Percentiles rank a stretch among this genome's conserved stretches.
Conservation (phyloP, 108 stramenopile species). For the Phaeodactylum tricornutum region DNA sequence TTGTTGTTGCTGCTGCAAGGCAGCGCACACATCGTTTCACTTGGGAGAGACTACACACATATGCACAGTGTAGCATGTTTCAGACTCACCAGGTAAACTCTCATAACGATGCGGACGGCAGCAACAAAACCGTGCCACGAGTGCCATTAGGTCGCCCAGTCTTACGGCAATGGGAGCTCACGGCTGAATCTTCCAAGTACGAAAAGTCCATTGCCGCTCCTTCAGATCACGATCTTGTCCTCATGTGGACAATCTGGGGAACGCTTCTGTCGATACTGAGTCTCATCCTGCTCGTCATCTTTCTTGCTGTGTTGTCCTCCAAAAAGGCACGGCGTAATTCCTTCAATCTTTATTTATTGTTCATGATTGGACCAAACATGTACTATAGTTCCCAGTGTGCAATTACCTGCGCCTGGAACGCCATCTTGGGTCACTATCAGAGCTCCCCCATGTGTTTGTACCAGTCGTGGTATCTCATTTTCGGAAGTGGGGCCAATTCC, state of each 20-base stretch:
- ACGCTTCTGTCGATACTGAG: neutral
- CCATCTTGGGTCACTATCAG: slow-evolving; percentile 3
- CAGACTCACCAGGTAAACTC: no score
- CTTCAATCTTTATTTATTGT: slow-evolving; percentile 18
- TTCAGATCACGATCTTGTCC: slow-evolving; percentile 5
- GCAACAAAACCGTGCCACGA: no score
- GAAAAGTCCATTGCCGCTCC: slow-evolving; percentile 6
- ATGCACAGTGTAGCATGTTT: no score
- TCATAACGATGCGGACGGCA: no score
- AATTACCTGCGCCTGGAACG: slow-evolving; percentile 9
- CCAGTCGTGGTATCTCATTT: slow-evolving; percentile 15
- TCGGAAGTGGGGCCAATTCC: slow-evolving; percentile 9
- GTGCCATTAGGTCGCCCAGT: no score
- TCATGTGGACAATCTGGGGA: slow-evolving; percentile 6
- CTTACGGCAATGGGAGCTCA: slow-evolving; percentile 3
- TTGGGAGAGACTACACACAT: no score
- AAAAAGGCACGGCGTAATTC: slow-evolving; percentile 6
- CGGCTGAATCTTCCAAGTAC: slow-evolving; percentile 4
- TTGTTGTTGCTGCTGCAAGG: no score
- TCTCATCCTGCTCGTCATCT: slow-evolving; percentile 1
- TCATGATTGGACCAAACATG: slow-evolving; percentile 16
- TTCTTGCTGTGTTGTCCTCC: slow-evolving; percentile 6
- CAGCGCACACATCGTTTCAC: no score
- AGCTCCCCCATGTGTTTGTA: slow-evolving; percentile 13
- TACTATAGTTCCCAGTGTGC: slow-evolving; percentile 7